Conservation (phyloP, 495 filamentous ascomycete genomes). For the Xylaria intraflava region DNA sequence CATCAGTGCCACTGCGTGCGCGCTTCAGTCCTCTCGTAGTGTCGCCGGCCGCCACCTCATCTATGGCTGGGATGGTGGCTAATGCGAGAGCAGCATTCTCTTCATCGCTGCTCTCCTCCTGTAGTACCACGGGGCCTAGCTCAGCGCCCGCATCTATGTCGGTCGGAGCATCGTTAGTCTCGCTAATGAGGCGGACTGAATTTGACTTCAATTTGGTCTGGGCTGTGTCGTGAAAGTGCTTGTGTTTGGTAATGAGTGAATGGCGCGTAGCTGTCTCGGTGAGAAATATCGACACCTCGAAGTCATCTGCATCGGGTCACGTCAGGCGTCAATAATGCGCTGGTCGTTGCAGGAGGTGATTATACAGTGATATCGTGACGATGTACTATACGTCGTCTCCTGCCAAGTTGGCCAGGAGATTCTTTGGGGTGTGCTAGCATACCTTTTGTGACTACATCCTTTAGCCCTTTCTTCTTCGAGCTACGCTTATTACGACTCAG, state of each 20-base stretch:
- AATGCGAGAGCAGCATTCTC: slow-evolving; percentile 36
- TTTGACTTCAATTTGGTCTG: slow-evolving; percentile 51
- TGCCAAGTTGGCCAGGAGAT: not conserved
- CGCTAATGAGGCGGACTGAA: slow-evolving; percentile 51
- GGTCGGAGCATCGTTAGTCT: slow-evolving; percentile 44
- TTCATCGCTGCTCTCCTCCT: slow-evolving; percentile 35
- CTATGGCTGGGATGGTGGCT: slow-evolving; percentile 37
- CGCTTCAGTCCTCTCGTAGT: slow-evolving; percentile 24
- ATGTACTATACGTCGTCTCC: slow-evolving; percentile 15
- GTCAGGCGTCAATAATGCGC: slow-evolving; percentile 14
- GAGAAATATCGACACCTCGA: slow-evolving; percentile 89
- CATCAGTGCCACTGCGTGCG: slow-evolving; percentile 23
- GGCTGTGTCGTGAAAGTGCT: slow-evolving; percentile 54
- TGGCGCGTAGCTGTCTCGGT: slow-evolving; percentile 83
- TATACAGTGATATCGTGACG: slow-evolving; percentile 1
- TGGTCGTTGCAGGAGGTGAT: not conserved
- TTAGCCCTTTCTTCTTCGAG: slow-evolving; percentile 65
- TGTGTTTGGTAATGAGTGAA: slow-evolving; percentile 77
- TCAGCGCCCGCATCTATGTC: slow-evolving; percentile 38
- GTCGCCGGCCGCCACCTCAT: slow-evolving; percentile 24
- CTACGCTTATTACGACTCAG: slow-evolving; percentile 51
- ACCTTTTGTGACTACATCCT: slow-evolving; percentile 85
- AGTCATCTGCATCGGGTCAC: slow-evolving; percentile 62
- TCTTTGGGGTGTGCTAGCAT: slow-evolving; percentile 16
- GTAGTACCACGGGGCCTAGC: slow-evolving; percentile 14